Conservation (phyloP, 768 basidiomycete genomes). For the Rubroboletus satanas region DNA sequence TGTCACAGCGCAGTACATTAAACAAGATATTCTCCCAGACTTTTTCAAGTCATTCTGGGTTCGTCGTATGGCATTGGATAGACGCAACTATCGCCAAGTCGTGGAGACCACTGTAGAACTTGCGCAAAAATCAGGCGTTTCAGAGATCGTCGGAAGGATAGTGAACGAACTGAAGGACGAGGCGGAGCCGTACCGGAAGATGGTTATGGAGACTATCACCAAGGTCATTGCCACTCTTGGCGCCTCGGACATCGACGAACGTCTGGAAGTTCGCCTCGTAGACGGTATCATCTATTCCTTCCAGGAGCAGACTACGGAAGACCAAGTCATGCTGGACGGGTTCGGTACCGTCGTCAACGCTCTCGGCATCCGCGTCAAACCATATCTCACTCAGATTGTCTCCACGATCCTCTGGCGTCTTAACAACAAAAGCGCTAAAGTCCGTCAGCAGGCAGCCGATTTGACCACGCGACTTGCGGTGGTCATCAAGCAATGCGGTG, state of each 20-base stretch:
- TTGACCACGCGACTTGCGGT: slow-evolving; percentile 92
- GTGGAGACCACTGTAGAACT: slow-evolving; percentile 99
- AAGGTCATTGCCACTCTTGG: slow-evolving; percentile 92
- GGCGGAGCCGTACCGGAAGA: slow-evolving; percentile 86
- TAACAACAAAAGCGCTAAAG: slow-evolving; percentile 99
- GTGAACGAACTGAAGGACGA: slow-evolving; percentile 60
- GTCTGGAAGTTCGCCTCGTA: slow-evolving; percentile 88
- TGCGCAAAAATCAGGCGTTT: slow-evolving; percentile 93
- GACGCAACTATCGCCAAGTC: slow-evolving; percentile 93
- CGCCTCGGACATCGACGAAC: slow-evolving; percentile 96
- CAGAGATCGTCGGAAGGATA: slow-evolving; percentile 88
- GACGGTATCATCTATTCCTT: slow-evolving; percentile 99
- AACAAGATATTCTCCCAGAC: slow-evolving; percentile 96
- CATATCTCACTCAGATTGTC: slow-evolving; percentile 97
- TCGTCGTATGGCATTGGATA: slow-evolving; percentile 93
- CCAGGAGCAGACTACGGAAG: slow-evolving; percentile 99
- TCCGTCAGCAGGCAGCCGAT: slow-evolving; percentile 99
- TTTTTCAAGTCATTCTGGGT: slow-evolving; percentile 99
- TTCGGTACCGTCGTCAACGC: slow-evolving; percentile 98
- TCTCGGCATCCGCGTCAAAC: slow-evolving; percentile 93
- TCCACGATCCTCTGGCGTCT: slow-evolving; percentile 98
- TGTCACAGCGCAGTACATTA: slow-evolving; percentile 93
- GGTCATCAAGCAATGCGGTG: slow-evolving; percentile 98
- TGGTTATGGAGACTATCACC: slow-evolving; percentile 99
- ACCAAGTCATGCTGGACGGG: slow-evolving; percentile 98